Evolutionary conservation across 1,139 yeast species (phyloP).

Genomic region (Yamadazyma sp.): DNA sequence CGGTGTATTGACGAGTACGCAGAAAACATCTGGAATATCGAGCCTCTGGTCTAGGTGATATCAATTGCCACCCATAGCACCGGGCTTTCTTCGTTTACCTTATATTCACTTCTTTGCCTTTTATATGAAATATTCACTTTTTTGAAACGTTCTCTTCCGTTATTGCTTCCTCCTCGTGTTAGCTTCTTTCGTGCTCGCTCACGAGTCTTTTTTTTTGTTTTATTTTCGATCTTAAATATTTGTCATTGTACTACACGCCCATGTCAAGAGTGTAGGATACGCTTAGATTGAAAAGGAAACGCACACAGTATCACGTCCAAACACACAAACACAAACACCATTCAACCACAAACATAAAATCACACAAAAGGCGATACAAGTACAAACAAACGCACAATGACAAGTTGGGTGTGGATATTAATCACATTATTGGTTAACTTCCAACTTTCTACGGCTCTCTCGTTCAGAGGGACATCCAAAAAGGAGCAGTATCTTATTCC

Average conservation of each 20-base stretch:
- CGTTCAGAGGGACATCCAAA: neutral
- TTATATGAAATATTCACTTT: neutral
- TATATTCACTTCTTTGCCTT: neutral
- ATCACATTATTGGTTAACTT: neutral
- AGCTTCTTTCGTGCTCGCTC: neutral
- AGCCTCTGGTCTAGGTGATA: constrained; percentile 42
- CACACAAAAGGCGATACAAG: neutral
- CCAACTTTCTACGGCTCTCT: neutral
- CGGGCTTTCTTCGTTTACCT: too few species aligned
- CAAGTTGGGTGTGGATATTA: neutral
- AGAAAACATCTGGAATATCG: constrained; percentile 89
- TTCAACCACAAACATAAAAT: neutral
- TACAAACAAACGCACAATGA: neutral
- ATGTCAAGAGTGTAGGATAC: neutral
- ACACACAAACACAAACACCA: neutral
- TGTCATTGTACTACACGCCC: neutral
- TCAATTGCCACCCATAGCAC: neutral
- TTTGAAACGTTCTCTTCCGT: neutral
- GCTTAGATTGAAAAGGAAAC: neutral
- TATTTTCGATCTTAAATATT: neutral
- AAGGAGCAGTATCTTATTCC: constrained; percentile 29
- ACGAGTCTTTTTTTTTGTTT: neutral
- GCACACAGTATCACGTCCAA: neutral
- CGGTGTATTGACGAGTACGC: constrained; percentile 93
- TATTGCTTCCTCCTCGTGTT: neutral